Evolutionary conservation across 2,329 filamentous ascomycete species (phyloP), one percentile per base, ranked within the genome.

Genomic region (Ophiosphaerella narmari): DNA sequence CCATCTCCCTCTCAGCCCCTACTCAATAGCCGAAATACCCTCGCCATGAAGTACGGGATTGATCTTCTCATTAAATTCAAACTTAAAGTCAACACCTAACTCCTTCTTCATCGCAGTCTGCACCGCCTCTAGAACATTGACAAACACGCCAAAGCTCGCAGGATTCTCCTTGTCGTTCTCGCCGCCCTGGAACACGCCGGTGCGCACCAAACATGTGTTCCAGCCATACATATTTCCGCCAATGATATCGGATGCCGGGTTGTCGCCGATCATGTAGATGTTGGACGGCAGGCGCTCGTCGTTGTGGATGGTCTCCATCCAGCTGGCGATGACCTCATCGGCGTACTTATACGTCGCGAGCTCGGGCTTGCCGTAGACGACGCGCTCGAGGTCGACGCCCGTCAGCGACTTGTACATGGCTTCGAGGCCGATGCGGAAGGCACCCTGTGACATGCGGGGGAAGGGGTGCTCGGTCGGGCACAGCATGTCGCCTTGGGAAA

Each of bases 161-260:
- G 88, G 88, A 75, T 89, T 91, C 75, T 89, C 79, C 72, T 86
- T 81, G 67, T 91, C 88, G 68, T 91, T 91, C 51, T 85, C 86
- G 14, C 83, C 86, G 54, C 88, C 88, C 76, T 89, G 86, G 82
- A 88, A 90, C 40, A 91, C 87, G 75, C 88, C 88, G 0, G 88
- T 91, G 67, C 87, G 84, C 48, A 91, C 88, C 46, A 91, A 75
- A 67, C 88, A 90, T 3, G 88, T 90, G 76, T 91, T 91, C 88
- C 88, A 91, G 52, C 86, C 86, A 73, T 91, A 90, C 82, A 86
- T 88, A 80, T 91, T 91, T 54, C 87, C 88, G 55, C 88, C 88
- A 57, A 88, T 80, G 65, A 90, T 89, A 68, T 90, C 87, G 23
- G 85, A 88, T 23, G 85, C 84, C 6, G 86, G 87, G 77, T 89